Evolutionary conservation across 495 filamentous ascomycete genomes (phyloP).

Genomic region (Talaromyces proteolyticus): DNA sequence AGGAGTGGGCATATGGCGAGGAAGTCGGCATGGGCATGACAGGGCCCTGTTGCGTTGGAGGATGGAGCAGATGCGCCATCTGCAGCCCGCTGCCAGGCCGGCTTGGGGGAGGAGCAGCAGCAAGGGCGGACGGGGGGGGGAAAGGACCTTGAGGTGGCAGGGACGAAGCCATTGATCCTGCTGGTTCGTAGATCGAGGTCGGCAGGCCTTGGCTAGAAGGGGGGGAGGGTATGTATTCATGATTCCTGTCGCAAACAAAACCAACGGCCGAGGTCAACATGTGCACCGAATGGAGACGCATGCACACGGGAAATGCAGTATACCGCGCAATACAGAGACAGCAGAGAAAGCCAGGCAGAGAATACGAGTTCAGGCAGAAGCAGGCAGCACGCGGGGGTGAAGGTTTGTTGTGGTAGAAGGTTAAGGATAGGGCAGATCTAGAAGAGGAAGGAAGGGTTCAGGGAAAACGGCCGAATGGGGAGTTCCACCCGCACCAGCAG

Average conservation of each 20-base stretch:
- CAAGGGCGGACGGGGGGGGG: slow-evolving; percentile 23
- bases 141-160: slow-evolving; percentile 19
- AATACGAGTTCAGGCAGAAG: not conserved
- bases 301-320: not conserved
- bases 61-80: slow-evolving; percentile 41
- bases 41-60: slow-evolving; percentile 22
- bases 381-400: not conserved
- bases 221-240: slow-evolving; percentile 4
- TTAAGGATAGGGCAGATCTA: not conserved
- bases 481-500: too few relatives aligned
- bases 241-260: not conserved
- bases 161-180: slow-evolving; percentile 27
- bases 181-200: not conserved
- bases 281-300: not conserved
- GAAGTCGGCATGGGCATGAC: slow-evolving; percentile 19
- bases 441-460: not conserved
- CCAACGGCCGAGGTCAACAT: not conserved
- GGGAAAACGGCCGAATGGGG: too few relatives aligned
- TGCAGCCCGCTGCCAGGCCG: slow-evolving; percentile 37
- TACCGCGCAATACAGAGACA: not conserved
- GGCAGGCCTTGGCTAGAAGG: not conserved
- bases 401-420: not conserved
- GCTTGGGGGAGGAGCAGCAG: slow-evolving; percentile 40
- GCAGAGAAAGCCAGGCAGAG: not conserved
- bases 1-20: slow-evolving; percentile 32